A percentile compares a stretch with the other conserved stretches of the same genome.
Conservation (phyloP, 768 basidiomycete species). For the Leucosporidium creatinivorum region DNA sequence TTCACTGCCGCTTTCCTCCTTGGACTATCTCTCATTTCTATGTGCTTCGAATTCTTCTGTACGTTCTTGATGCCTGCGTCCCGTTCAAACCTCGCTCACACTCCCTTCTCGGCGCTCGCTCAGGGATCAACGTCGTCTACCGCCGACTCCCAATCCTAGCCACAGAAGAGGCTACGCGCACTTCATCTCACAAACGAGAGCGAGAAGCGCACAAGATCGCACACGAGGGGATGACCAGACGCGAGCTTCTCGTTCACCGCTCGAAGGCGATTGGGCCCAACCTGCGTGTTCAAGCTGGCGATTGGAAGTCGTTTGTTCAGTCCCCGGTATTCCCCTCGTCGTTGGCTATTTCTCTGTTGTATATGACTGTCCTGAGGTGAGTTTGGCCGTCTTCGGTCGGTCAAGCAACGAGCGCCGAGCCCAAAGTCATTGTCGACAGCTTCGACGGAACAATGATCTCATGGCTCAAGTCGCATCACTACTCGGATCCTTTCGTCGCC, state of each 20-base stretch:
- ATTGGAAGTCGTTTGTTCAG: conserved; percentile 37
- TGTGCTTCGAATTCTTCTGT: conserved; percentile 47
- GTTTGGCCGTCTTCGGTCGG: neutral
- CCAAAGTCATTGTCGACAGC: conserved; percentile 16
- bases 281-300: neutral
- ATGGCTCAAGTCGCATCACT: conserved; percentile 49
- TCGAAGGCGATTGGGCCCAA: neutral
- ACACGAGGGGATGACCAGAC: too few relatives aligned
- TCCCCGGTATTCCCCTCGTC: conserved; percentile 47
- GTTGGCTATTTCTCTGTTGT: conserved; percentile 47
- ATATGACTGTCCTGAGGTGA: conserved; percentile 46
- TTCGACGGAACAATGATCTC: conserved; percentile 54
- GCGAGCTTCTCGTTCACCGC: too few relatives aligned
- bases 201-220: too few relatives aligned
- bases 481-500: conserved; percentile 50
- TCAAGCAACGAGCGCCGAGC: neutral
- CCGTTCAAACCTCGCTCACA: neutral
- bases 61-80: neutral
- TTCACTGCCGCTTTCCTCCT: conserved; percentile 37
- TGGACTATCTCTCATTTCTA: conserved; percentile 42
- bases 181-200: too few relatives aligned
- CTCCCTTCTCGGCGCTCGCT: too few relatives aligned
- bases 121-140: conserved; percentile 46
- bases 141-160: conserved; percentile 42
- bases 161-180: neutral